These are phyloP conservation scores for Phaeosphaeriaceae sp. DNA, from an alignment of 2,329 filamentous ascomycete genomes.

Conservation along the genomic window DNA sequence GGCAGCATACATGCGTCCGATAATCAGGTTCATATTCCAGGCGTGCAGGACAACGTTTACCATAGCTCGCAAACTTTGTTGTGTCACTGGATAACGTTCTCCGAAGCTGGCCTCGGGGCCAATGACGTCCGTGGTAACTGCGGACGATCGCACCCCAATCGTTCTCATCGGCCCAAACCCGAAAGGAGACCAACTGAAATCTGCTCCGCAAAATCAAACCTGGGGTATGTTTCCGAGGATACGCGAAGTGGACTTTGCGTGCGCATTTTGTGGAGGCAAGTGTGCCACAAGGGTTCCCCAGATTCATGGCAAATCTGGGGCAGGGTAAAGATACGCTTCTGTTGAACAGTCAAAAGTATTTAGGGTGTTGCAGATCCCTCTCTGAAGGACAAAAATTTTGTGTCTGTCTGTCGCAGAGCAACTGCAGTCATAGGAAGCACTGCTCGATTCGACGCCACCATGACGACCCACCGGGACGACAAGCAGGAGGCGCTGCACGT, in stretches of 20 bases:
- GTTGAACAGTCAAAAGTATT: conserved; percentile 1
- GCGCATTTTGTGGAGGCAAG: conserved; percentile 5
- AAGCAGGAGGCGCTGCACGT: conserved; percentile 22
- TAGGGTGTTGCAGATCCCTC: conserved; percentile 6
- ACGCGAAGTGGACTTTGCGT: conserved; percentile 15
- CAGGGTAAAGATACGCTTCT: conserved; percentile 2
- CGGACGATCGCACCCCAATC: conserved; percentile 11
- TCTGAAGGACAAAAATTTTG: neutral
- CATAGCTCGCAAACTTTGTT: neutral
- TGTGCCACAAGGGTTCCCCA: neutral
- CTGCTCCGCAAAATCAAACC: conserved; percentile 6
- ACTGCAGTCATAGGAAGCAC: neutral
- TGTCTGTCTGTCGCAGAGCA: neutral
- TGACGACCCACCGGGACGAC: conserved; percentile 11
- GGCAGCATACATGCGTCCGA: neutral
- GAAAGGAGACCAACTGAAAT: conserved; percentile 4
- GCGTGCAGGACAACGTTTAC: conserved; percentile 10
- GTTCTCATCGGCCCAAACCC: conserved; percentile 10
- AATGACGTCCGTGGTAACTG: conserved; percentile 13
- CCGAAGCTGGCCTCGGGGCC: conserved; percentile 16
- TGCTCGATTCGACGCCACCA: neutral
- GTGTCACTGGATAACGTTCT: conserved; percentile 26
- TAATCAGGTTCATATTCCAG: neutral
- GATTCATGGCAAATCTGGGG: conserved; percentile 3
- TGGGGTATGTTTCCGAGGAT: conserved; percentile 9